These are phyloP conservation scores for Xylaria hypoxylon DNA, from an alignment of 2,329 filamentous ascomycete genomes.

Conservation along the genomic window DNA sequence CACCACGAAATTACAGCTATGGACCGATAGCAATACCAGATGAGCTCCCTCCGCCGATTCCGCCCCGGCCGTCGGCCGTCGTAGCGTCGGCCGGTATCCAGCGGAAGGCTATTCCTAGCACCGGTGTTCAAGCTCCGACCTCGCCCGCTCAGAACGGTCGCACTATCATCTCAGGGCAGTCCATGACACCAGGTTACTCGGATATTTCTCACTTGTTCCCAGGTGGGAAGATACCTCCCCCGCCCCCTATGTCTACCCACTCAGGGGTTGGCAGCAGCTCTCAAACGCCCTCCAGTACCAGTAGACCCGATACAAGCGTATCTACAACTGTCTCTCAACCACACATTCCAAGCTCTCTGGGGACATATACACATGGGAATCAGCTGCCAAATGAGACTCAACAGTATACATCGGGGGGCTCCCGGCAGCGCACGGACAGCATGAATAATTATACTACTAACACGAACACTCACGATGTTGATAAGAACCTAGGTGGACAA, in stretches of 20 bases:
- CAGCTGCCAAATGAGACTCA: background rate
- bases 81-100: background rate
- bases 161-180: background rate
- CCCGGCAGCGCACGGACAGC: background rate
- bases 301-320: background rate
- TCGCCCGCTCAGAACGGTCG: background rate
- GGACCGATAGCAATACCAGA: conserved; percentile 11
- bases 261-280: background rate
- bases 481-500: background rate
- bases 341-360: too few relatives aligned
- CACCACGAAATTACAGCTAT: conserved; percentile 21
- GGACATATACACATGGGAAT: background rate
- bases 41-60: conserved; percentile 25
- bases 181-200: background rate
- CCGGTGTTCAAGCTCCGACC: background rate
- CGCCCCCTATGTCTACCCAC: conserved; percentile 14
- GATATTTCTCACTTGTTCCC: conserved; percentile 28
- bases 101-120: background rate
- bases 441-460: background rate
- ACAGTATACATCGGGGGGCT: background rate
- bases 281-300: background rate
- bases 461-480: background rate
- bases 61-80: conserved; percentile 18
- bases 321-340: background rate
- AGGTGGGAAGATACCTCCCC: conserved; percentile 28